phyloP scores from a whole-genome alignment of 768 basidiomycete species.

The Mycena pura region DNA sequence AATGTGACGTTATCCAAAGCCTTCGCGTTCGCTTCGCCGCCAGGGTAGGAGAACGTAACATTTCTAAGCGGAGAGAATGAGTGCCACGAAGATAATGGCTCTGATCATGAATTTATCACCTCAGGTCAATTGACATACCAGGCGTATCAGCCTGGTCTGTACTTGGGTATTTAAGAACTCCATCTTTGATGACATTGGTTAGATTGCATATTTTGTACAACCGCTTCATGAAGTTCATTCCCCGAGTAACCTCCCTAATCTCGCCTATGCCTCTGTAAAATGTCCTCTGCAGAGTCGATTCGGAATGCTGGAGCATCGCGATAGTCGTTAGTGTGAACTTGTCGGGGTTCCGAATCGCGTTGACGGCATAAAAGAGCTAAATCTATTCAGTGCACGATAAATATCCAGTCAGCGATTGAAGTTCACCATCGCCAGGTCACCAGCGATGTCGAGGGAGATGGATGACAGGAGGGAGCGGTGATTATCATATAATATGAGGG shows the following conservation, averaged over 20 bases:
- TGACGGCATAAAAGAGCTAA: slow-evolving; percentile 46
- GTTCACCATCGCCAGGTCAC: slow-evolving; percentile 23
- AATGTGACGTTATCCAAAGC: slow-evolving; percentile 51
- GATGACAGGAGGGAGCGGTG: not conserved
- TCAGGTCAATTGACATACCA: slow-evolving; percentile 40
- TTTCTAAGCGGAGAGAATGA: slow-evolving; percentile 40
- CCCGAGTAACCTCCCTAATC: slow-evolving; percentile 29
- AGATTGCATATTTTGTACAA: slow-evolving; percentile 37
- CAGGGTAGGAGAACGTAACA: slow-evolving; percentile 61
- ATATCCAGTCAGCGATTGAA: not conserved
- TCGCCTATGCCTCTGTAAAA: slow-evolving; percentile 29
- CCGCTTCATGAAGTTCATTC: slow-evolving; percentile 37
- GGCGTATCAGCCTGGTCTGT: slow-evolving; percentile 16
- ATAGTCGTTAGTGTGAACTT: slow-evolving; percentile 47
- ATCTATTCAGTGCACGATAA: not conserved
- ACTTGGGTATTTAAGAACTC: slow-evolving; percentile 33
- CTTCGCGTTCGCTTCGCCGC: slow-evolving; percentile 39
- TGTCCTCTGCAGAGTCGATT: slow-evolving; percentile 35
- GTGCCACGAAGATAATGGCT: not conserved
- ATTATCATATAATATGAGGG: not conserved
- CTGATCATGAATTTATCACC: slow-evolving; percentile 29
- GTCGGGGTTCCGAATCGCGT: slow-evolving; percentile 39
- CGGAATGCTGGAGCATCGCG: slow-evolving; percentile 48
- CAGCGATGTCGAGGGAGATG: slow-evolving; percentile 4
- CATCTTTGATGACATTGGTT: slow-evolving; percentile 33